Percentiles rank a stretch among this genome's conserved stretches.
These are phyloP conservation scores for Bauhinia variegata DNA, from an alignment of 306 rosid species.

Conservation along the genomic window DNA sequence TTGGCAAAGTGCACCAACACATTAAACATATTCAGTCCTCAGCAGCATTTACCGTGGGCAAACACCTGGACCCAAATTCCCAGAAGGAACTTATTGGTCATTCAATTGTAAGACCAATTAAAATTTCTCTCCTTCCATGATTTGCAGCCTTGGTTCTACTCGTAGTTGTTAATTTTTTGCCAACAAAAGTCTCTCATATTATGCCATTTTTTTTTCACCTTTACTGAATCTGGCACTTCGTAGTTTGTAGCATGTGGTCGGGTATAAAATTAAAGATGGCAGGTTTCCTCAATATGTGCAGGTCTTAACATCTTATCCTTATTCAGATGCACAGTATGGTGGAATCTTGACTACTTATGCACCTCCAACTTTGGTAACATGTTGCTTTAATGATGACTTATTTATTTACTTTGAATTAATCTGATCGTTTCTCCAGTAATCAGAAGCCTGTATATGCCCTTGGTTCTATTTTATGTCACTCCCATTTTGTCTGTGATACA, in stretches of 20 bases:
- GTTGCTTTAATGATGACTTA: neutral
- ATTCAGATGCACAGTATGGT: constrained; percentile 64
- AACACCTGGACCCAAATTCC: constrained; percentile 57
- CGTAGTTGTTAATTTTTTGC: constrained; percentile 4
- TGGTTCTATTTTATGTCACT: neutral
- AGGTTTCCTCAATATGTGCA: constrained; percentile 49
- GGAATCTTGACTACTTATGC: constrained; percentile 59
- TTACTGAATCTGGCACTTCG: constrained; percentile 23
- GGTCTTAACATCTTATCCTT: constrained; percentile 69
- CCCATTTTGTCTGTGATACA: neutral
- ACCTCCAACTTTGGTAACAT: constrained; percentile 59
- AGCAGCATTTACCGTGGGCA: constrained; percentile 42
- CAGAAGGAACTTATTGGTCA: constrained; percentile 68
- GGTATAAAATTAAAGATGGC: constrained; percentile 24
- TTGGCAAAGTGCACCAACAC: constrained; percentile 47
- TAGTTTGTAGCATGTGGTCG: neutral
- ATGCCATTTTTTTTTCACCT: constrained; percentile 9
- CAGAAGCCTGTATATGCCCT: neutral
- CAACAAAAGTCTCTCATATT: constrained; percentile 7
- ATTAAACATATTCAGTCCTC: constrained; percentile 44
- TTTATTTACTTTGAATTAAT: constrained; percentile 15
- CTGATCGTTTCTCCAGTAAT: neutral
- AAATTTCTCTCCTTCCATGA: constrained; percentile 23
- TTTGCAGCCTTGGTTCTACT: neutral
- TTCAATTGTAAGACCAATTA: constrained; percentile 64